These are phyloP conservation scores for Curvularia verruculosa DNA, from an alignment of 2,329 filamentous ascomycete species.

Conservation along the genomic window DNA sequence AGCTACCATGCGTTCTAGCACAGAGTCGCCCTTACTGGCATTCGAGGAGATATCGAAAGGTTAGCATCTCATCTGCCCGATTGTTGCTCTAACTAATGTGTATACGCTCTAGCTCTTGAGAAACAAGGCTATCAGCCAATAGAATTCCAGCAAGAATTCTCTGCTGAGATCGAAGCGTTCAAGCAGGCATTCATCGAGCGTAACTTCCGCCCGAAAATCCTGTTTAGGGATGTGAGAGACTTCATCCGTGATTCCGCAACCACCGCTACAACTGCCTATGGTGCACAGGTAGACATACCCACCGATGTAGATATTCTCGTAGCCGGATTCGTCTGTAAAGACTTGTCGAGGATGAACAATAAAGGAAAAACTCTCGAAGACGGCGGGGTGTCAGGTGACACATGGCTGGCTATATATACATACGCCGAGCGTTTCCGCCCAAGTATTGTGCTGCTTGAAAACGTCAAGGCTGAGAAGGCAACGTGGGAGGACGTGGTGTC, in stretches of 20 bases:
- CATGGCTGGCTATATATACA: conserved; percentile 65
- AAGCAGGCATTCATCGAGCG: conserved; percentile 58
- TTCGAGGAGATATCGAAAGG: conserved; percentile 59
- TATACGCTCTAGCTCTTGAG: conserved; percentile 18
- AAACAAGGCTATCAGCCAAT: conserved; percentile 19
- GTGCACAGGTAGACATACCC: conserved; percentile 64
- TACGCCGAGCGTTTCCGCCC: conserved; percentile 65
- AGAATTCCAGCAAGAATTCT: conserved; percentile 51
- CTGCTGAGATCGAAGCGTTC: conserved; percentile 54
- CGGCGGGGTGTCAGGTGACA: conserved; percentile 68
- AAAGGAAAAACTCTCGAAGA: conserved; percentile 58
- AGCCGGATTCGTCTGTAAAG: conserved; percentile 76
- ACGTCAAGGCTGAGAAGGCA: conserved; percentile 61
- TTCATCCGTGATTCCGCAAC: conserved; percentile 56
- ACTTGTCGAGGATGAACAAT: conserved; percentile 72
- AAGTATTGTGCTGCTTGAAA: conserved; percentile 72
- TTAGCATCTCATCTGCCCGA: not conserved
- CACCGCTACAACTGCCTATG: conserved; percentile 68
- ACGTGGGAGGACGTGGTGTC: conserved; percentile 63
- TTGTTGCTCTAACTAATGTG: not conserved
- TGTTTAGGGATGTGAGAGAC: conserved; percentile 55
- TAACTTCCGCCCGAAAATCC: conserved; percentile 51
- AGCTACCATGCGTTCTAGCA: conserved; percentile 79
- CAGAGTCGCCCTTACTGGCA: conserved; percentile 74
- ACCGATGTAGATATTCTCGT: conserved; percentile 67